Evolutionary conservation across 1,284 basidiomycete genomes (phyloP), one percentile per base, ranked within the genome.

Genomic region (Mycena citricolor): DNA sequence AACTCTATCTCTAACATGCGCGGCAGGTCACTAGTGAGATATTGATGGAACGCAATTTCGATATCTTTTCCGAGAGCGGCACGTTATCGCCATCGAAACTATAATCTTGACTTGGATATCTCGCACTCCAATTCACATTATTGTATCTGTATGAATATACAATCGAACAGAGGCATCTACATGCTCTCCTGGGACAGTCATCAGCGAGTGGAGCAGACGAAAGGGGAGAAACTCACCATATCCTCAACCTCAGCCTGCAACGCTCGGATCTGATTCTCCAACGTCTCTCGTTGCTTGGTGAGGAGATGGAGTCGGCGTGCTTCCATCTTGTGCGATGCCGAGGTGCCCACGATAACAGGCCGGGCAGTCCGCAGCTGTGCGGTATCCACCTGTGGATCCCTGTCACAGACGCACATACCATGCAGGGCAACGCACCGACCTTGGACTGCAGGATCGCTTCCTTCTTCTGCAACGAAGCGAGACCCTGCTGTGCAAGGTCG

Each of bases 401-500:
- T n/a, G 22, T 23, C 30, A 28, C n/a, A 37, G 26, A 41, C 28
- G 20, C 13, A 34, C 20, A 20, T 17, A 14, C 17, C 21, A 25
- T 24, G 8, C 35, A 23, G 5, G n/a, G 30, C n/a, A 42, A 21
- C 32, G 20, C 40, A 8, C 57, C 2, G 31, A 83, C 85, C 71
- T 84, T 86, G 11, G 71, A 69, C 55, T 79, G 74, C 28, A 87
- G 61, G 30, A 72, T 58, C 43, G 64, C 70, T 49, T 83, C 79
- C 54, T 77, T 77, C 65, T 79, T 83, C 52, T 71, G 63, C 43
- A 89, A 61, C 8, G 67, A 59, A 29, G 76, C 72, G 22, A 86
- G 62, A 1, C 84, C 85, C 55, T 77, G 79, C 57, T 86, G 80
- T 2, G 85, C 80, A n/a, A 77, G 75, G 43, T 79, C 72, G 19